phyloP scores from a whole-genome alignment of 108 stramenopile species.

The Licmophora abbreviata region DNA sequence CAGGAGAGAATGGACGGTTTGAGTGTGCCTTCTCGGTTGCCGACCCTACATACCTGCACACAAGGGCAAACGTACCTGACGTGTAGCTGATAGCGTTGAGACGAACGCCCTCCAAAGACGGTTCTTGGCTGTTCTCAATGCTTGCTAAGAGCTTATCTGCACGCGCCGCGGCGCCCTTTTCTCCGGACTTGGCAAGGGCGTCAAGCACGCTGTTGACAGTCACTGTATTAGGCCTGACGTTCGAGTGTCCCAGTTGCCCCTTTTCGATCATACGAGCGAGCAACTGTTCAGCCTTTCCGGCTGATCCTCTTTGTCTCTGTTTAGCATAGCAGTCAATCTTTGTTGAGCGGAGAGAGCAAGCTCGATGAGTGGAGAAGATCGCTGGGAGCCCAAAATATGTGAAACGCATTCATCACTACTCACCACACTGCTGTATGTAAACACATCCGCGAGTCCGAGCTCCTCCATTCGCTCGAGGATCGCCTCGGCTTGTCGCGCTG shows the following conservation, averaged over 20 bases:
- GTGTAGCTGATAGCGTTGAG: conserved; percentile 17
- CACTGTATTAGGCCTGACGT: conserved; percentile 77
- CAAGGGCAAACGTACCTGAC: too few relatives aligned
- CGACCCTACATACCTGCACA: too few relatives aligned
- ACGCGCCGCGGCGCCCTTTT: conserved; percentile 65
- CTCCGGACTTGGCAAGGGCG: conserved; percentile 64
- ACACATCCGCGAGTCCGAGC: neutral
- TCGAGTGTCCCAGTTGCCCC: conserved; percentile 58
- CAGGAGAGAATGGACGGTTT: too few relatives aligned
- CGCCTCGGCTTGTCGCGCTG: conserved; percentile 66
- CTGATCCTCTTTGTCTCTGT: conserved; percentile 47
- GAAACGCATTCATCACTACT: too few relatives aligned
- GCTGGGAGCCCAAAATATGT: too few relatives aligned
- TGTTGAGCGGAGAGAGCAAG: too few relatives aligned
- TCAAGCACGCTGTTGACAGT: conserved; percentile 73
- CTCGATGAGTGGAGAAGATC: too few relatives aligned
- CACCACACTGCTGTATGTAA: conserved; percentile 2
- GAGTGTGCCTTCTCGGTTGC: too few relatives aligned
- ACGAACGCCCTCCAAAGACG: neutral
- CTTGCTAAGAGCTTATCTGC: conserved; percentile 75
- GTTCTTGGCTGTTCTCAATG: conserved; percentile 35
- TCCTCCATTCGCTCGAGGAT: conserved; percentile 71
- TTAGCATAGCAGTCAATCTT: conserved; percentile 66
- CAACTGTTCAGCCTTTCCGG: conserved; percentile 80
- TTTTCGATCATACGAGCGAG: conserved; percentile 65